These are phyloP conservation scores for Diaporthe sp. DNA, from an alignment of 2,329 filamentous ascomycete genomes.

Conservation along the genomic window DNA sequence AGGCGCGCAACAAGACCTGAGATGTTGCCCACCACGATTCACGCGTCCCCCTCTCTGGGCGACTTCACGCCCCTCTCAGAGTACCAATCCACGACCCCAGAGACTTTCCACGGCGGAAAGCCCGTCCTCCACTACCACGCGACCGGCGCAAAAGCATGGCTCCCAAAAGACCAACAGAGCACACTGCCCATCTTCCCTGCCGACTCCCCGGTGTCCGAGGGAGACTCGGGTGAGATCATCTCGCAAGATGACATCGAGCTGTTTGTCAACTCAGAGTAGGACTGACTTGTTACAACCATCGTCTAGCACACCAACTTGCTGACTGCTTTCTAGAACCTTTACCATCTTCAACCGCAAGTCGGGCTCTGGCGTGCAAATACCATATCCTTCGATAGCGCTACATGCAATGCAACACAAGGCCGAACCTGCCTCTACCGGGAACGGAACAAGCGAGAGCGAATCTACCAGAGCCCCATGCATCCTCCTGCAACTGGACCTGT, in stretches of 20 bases:
- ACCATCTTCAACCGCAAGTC: constrained; percentile 73
- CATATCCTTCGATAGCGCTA: constrained; percentile 81
- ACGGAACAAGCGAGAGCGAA: constrained; percentile 21
- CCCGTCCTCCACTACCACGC: constrained; percentile 78
- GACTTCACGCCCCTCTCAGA: constrained; percentile 77
- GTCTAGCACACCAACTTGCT: not conserved
- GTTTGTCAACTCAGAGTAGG: constrained; percentile 72
- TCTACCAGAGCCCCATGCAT: constrained; percentile 62
- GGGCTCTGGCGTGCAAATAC: constrained; percentile 75
- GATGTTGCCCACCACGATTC: constrained; percentile 69
- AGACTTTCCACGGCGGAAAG: constrained; percentile 79
- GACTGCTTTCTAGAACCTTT: constrained; percentile 62
- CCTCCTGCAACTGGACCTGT: constrained; percentile 78
- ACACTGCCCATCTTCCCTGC: constrained; percentile 68
- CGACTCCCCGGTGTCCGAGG: constrained; percentile 53
- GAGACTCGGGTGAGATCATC: constrained; percentile 53
- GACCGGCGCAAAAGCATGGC: constrained; percentile 68
- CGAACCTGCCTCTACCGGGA: constrained; percentile 43
- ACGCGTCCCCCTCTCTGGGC: constrained; percentile 66
- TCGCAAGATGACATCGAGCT: constrained; percentile 66
- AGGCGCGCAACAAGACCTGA: constrained; percentile 34
- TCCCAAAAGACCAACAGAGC: constrained; percentile 66
- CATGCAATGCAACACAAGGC: constrained; percentile 77
- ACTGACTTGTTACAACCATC: constrained; percentile 42
- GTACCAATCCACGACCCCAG: constrained; percentile 80